These are phyloP conservation scores for Petunia hybrid DNA, from an alignment of 305 asterid species.

Conservation along the genomic window DNA sequence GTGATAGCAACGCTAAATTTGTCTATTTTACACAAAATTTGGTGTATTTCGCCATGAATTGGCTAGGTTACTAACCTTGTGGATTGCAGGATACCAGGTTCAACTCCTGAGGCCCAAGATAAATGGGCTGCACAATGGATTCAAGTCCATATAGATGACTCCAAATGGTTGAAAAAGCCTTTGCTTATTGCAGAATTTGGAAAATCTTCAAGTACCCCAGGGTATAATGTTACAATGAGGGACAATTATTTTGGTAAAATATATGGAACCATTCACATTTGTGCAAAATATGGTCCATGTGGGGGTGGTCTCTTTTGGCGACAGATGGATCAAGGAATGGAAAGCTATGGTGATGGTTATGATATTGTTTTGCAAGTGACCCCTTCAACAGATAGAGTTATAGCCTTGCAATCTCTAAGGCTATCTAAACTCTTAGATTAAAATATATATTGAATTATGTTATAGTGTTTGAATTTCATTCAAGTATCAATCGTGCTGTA, in stretches of 20 bases:
- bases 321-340: constrained; percentile 61
- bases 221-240: constrained; percentile 40
- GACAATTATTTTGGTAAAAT: constrained; percentile 45
- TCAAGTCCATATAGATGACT: constrained; percentile 48
- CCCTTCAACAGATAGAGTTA: constrained; percentile 52
- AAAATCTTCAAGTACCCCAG: constrained; percentile 48
- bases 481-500: neutral
- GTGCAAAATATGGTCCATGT: constrained; percentile 50
- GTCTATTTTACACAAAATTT: too few species aligned
- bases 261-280: constrained; percentile 39
- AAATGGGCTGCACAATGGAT: constrained; percentile 56
- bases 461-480: neutral
- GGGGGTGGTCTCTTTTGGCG: constrained; percentile 69
- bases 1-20: too few species aligned
- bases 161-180: constrained; percentile 51
- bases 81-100: constrained; percentile 39
- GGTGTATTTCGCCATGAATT: too few species aligned
- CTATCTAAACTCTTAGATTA: constrained; percentile 23
- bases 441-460: neutral
- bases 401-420: constrained; percentile 47
- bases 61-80: neutral
- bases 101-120: constrained; percentile 39
- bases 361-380: constrained; percentile 51
- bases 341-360: constrained; percentile 56
- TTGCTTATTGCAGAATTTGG: constrained; percentile 54